These are phyloP conservation scores for Clonostachys sp. DNA, from an alignment of 2,329 filamentous ascomycete species.

Conservation along the genomic window DNA sequence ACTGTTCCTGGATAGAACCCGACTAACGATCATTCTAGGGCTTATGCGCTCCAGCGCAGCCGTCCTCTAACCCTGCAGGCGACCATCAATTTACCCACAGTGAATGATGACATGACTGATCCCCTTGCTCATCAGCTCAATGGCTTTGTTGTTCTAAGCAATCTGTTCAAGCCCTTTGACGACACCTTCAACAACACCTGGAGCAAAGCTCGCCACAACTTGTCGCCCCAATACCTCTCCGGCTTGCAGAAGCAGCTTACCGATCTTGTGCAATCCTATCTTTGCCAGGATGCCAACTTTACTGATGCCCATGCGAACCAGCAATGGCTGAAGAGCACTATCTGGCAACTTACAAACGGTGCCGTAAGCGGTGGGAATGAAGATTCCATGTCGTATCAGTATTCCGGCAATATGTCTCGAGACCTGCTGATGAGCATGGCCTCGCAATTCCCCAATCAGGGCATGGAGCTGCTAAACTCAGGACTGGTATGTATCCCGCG, in stretches of 20 bases:
- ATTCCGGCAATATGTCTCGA: constrained; percentile 52
- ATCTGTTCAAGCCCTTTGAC: constrained; percentile 62
- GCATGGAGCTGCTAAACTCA: constrained; percentile 70
- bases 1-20: not conserved
- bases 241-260: constrained; percentile 59
- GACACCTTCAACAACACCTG: constrained; percentile 59
- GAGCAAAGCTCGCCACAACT: constrained; percentile 59
- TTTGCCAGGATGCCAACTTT: constrained; percentile 48
- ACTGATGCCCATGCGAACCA: constrained; percentile 55
- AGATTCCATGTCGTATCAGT: constrained; percentile 53
- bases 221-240: constrained; percentile 51
- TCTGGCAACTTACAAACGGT: constrained; percentile 59
- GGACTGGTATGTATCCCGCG: constrained; percentile 54
- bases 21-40: constrained; percentile 26
- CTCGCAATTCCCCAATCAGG: constrained; percentile 65
- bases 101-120: constrained; percentile 56
- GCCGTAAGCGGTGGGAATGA: constrained; percentile 35
- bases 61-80: constrained; percentile 67
- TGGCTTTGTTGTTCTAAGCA: constrained; percentile 55
- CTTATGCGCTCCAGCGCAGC: constrained; percentile 67
- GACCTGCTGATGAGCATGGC: constrained; percentile 63
- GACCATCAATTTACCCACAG: constrained; percentile 60
- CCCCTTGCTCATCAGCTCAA: constrained; percentile 46
- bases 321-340: constrained; percentile 60
- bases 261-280: constrained; percentile 46